Percentiles rank a stretch among this genome's conserved stretches.
phyloP scores from a whole-genome alignment of 2,329 filamentous ascomycete species.

The Alternaria angustiovoidea region DNA sequence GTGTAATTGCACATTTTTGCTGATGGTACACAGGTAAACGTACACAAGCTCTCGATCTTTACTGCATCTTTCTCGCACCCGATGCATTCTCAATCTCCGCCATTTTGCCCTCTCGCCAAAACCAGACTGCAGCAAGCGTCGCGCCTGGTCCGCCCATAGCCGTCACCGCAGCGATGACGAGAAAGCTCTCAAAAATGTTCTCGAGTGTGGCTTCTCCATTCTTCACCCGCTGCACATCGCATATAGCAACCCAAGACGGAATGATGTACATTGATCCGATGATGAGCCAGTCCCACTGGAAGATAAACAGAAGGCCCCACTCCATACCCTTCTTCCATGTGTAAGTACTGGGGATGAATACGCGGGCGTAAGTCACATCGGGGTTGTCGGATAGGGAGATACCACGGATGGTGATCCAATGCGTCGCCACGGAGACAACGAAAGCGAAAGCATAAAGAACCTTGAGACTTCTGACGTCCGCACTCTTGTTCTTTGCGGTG shows the following conservation, averaged over 20 bases:
- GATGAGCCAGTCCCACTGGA: conserved; percentile 32
- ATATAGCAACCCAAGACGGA: conserved; percentile 18
- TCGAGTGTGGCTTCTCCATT: conserved; percentile 16
- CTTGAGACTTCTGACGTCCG: conserved; percentile 19
- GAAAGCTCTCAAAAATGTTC: conserved; percentile 17
- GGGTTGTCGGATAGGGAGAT: conserved; percentile 23
- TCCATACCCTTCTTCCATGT: conserved; percentile 15
- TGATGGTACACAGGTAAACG: not conserved
- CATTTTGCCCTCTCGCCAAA: conserved; percentile 27
- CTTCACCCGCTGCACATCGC: conserved; percentile 21
- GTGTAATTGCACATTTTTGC: not conserved
- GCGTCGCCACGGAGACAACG: conserved; percentile 8
- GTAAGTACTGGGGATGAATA: conserved; percentile 21
- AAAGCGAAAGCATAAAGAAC: conserved; percentile 20
- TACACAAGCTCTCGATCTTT: not conserved
- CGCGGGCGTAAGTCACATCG: conserved; percentile 12
- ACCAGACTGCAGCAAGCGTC: conserved; percentile 24
- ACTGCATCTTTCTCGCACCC: conserved; percentile 20
- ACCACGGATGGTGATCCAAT: conserved; percentile 21
- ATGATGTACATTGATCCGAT: conserved; percentile 8
- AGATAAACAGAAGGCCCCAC: conserved; percentile 25
- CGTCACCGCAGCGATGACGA: conserved; percentile 11
- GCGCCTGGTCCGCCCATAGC: conserved; percentile 22
- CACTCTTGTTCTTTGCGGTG: conserved; percentile 13
- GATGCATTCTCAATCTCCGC: conserved; percentile 18